Conservation (phyloP, 2,329 filamentous ascomycete genomes). For the Aspergillus fumigatus region DNA sequence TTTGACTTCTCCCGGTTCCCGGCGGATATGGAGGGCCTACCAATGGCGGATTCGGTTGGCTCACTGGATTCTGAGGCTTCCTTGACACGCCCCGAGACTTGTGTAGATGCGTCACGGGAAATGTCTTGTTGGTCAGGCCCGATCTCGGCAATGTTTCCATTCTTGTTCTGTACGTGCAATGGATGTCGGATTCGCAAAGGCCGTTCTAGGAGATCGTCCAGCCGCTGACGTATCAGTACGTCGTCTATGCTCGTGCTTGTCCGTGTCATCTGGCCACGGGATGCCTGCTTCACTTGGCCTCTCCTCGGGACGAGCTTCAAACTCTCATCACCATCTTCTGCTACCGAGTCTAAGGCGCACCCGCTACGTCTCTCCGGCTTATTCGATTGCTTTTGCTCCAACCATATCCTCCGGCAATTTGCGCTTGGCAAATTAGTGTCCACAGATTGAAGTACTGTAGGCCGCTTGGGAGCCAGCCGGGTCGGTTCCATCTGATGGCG, state of each 20-base stretch:
- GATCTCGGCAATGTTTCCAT: not conserved
- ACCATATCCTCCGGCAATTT: slow-evolving; percentile 1
- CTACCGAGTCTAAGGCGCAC: slow-evolving; percentile 41
- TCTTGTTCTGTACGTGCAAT: slow-evolving; percentile 6
- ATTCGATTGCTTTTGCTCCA: slow-evolving; percentile 35
- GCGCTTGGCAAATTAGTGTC: slow-evolving; percentile 22
- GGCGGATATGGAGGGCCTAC: not conserved
- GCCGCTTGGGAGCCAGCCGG: slow-evolving; percentile 1
- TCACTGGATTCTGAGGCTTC: not conserved
- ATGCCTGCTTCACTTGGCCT: not conserved
- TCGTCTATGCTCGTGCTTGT: not conserved
- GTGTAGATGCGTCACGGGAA: not conserved
- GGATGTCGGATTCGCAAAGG: slow-evolving; percentile 20
- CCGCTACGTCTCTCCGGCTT: slow-evolving; percentile 20
- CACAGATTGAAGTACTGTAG: slow-evolving; percentile 22
- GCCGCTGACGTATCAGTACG: slow-evolving; percentile 17
- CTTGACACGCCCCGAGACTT: not conserved
- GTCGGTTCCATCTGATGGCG: not conserved
- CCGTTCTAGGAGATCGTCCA: slow-evolving; percentile 31
- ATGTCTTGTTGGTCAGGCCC: not conserved
- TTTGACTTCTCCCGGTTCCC: not conserved
- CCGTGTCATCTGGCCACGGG: not conserved
- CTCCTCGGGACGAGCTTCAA: slow-evolving; percentile 1
- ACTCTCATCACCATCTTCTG: slow-evolving; percentile 47
- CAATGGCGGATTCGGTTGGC: not conserved